Conservation (phyloP, 2,329 filamentous ascomycete genomes). For the Alternaria brassicicola region DNA sequence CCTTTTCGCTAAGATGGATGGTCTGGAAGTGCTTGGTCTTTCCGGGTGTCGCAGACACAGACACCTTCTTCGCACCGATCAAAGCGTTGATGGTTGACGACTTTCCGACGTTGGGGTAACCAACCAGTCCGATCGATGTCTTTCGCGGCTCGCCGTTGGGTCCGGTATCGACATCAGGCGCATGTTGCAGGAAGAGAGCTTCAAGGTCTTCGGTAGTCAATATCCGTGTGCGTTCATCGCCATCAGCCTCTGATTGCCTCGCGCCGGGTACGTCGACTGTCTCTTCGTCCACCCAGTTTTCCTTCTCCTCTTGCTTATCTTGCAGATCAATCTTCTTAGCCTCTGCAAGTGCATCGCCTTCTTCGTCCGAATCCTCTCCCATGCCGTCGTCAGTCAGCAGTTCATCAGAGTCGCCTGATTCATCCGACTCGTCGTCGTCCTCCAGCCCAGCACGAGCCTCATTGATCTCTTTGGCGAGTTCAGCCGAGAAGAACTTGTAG, state of each 20-base stretch:
- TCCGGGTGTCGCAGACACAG: slow-evolving; percentile 93
- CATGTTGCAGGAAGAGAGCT: slow-evolving; percentile 80
- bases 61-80: slow-evolving; percentile 98
- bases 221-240: slow-evolving; percentile 67
- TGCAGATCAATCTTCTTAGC: slow-evolving; percentile 55
- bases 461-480: slow-evolving; percentile 86
- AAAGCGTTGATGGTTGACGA: slow-evolving; percentile 99
- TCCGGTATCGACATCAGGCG: slow-evolving; percentile 62
- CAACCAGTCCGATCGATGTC: slow-evolving; percentile 89
- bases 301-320: slow-evolving; percentile 50
- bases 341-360: slow-evolving; percentile 57
- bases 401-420: slow-evolving; percentile 27
- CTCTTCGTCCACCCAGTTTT: slow-evolving; percentile 52
- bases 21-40: slow-evolving; percentile 99
- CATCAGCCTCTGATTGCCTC: slow-evolving; percentile 43
- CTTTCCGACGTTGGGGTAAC: slow-evolving; percentile 98
- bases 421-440: slow-evolving; percentile 48
- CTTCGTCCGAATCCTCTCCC: slow-evolving; percentile 53
- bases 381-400: slow-evolving; percentile 53
- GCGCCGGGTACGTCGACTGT: slow-evolving; percentile 45
- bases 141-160: slow-evolving; percentile 63
- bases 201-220: slow-evolving; percentile 93
- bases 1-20: slow-evolving; percentile 86
- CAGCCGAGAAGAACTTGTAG: slow-evolving; percentile 96
- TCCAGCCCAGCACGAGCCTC: slow-evolving; percentile 69